A percentile compares a stretch with the other conserved stretches of the same genome.
phyloP scores from a whole-genome alignment of 2,329 filamentous ascomycete genomes.

The Talaromyces marneffei region DNA sequence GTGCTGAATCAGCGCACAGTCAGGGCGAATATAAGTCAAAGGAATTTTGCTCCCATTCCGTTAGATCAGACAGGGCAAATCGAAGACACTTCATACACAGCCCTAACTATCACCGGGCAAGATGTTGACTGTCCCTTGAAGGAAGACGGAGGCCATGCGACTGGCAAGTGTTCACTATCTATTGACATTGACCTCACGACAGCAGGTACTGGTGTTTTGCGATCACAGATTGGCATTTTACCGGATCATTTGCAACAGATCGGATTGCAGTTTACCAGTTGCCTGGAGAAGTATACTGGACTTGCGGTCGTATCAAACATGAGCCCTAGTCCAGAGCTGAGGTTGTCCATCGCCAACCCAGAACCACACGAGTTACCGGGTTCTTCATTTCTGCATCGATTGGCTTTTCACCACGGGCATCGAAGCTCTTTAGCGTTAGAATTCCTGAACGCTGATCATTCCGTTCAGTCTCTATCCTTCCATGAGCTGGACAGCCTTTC shows the following conservation, averaged over 20 bases:
- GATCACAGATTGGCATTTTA: conserved; percentile 23
- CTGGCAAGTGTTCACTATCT: conserved; percentile 18
- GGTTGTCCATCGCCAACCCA: conserved; percentile 55
- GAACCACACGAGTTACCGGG: conserved; percentile 49
- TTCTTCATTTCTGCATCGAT: conserved; percentile 54
- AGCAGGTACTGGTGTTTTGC: conserved; percentile 22
- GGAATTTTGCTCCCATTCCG: conserved; percentile 17
- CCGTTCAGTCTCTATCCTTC: conserved; percentile 53
- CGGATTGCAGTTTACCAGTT: conserved; percentile 24
- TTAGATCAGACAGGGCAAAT: conserved; percentile 15
- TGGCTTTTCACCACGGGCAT: conserved; percentile 47
- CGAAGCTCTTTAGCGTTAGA: conserved; percentile 55
- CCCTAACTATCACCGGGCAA: conserved; percentile 14
- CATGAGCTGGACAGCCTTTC: conserved; percentile 55
- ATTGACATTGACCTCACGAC: conserved; percentile 21
- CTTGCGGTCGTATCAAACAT: conserved; percentile 14
- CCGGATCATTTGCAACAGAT: conserved; percentile 24
- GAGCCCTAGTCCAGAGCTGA: conserved; percentile 14
- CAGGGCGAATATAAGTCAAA: conserved; percentile 21
- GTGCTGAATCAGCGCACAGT: conserved; percentile 24
- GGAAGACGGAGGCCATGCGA: neutral
- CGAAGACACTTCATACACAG: conserved; percentile 18
- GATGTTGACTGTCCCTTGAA: neutral
- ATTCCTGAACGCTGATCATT: conserved; percentile 49
- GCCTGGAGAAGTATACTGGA: conserved; percentile 22